Base-by-base conservation (phyloP, 352 stramenopile species). In the Aphanomyces euteiches region DNA sequence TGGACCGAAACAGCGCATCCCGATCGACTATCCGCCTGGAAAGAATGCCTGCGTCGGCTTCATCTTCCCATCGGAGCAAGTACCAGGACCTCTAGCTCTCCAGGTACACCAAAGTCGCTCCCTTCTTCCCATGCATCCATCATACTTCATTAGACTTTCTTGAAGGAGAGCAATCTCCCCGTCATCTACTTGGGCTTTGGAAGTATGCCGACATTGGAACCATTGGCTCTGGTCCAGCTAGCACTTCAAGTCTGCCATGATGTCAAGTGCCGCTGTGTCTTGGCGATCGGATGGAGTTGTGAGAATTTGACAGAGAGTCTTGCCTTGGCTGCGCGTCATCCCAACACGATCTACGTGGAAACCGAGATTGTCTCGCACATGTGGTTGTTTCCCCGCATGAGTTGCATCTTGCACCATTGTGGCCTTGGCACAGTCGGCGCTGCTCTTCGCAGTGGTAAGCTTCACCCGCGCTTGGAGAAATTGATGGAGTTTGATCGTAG, bases 171-270 rank as follows among this genome's bases (percentile, higher is more conserved):
- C 50, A 19, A 19, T 28, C 2, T 50, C 10, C 64, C 64, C 3
- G 39, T 70, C 36, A 64, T 70, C 40, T 70, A 70, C 64, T 15
- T 70, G 10, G 64, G 64, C 13, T 61, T 70, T 70, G 64, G 64
- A n/a, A 70, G 54, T 41, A 70, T 70, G 47, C 64, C 64, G 12
- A 70, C 64, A 7, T 34, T 45, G 36, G 21, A 70, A 19, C 64
- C 64, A 15, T 28, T 60, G 2, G 43, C 7, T 21, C 40, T 70
- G 3, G 10, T 70, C 2, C 38, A 61, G 10, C 38, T 70, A 3
- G 47, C 34, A 0, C 10, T 70, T 28, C 40, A 70, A 13, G 64
- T 70, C n/a, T 70, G 47, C 39, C 10, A 60, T 21, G 8, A 13
- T 7, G 64, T 36, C 13, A 36, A 36, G 7, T 70, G 64, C 54